Conservation (phyloP, 371 early-diverging fungal genomes). For the Mortierella sp. region DNA sequence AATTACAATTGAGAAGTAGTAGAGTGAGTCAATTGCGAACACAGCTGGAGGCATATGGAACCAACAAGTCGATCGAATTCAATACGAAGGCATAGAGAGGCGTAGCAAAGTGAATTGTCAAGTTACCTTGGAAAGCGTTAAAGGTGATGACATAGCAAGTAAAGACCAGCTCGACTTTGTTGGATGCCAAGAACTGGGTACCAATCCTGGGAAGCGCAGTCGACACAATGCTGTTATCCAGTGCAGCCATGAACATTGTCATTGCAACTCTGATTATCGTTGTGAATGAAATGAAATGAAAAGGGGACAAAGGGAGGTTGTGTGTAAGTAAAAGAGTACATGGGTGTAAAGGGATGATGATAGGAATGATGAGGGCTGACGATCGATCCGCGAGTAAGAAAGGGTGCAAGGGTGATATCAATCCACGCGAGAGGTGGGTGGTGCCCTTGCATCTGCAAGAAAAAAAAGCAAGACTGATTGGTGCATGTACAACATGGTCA, state of each 20-base stretch:
- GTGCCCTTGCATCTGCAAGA: neutral
- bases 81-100: neutral
- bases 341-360: neutral
- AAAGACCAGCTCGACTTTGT: constrained; percentile 61
- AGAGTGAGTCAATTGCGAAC: neutral
- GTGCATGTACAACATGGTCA: neutral
- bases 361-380: neutral
- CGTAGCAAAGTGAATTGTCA: neutral
- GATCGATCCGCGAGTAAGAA: neutral
- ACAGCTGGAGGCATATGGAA: too few species aligned
- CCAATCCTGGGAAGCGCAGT: constrained; percentile 62
- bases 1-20: neutral
- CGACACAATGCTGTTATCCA: constrained; percentile 68
- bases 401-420: neutral
- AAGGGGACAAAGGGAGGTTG: neutral
- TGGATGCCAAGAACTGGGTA: constrained; percentile 61
- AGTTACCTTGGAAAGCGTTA: constrained; percentile 60
- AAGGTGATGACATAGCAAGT: constrained; percentile 66
- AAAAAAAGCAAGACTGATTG: neutral
- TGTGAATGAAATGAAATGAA: neutral
- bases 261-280: constrained; percentile 47
- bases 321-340: neutral
- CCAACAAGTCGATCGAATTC: neutral
- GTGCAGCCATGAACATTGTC: constrained; percentile 72
- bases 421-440: neutral